Base-by-base conservation (phyloP, 2,329 filamentous ascomycete genomes). In the Sphaerostilbella broomeana region DNA sequence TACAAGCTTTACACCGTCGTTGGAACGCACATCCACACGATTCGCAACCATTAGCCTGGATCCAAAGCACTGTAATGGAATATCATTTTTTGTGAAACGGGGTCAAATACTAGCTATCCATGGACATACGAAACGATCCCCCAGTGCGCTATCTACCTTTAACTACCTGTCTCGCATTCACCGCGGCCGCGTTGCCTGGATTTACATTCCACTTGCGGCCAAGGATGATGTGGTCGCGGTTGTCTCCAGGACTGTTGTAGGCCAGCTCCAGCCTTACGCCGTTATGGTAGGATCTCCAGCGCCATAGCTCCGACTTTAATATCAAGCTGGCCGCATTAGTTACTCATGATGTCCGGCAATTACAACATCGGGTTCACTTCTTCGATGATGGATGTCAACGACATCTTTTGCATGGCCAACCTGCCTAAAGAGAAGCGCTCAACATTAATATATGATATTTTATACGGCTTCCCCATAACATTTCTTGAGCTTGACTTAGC, bases 1-100 rank as follows among this genome's bases (percentile, higher is more conserved):
- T 11, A 8, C 12, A 9, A 18, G 7, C n/a, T 13, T 12, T 13
- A 22, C 7, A 18, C 18, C 12, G 25, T n/a, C 25, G 30, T 5
- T 27, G 22, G 10, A 19, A 20, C 8, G 5, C 25, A 18, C 13
- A n/a, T 20, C 16, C 4, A 25, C 26, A 5, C 38, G 26, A 6
- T 12, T 30, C 16, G 26, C 19, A 5, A 17, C 33, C 9, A 8
- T 42, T 12, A 17, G 27, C 5, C 12, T 34, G 11, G 13, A 42
- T 19, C 33, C 33, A 19, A 9, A n/a, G 4, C 6, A 26, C 17
- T 42, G 39, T 17, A 37, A 19, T 6, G 39, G 39, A 20, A 19
- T 37, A n/a, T 35, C 32, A 5, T 27, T 42, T 17, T 42, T 42
- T 16, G 10, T 35, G 4, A 2, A 3, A n/a, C 2, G n/a, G 1